phyloP scores from a whole-genome alignment of 1,284 basidiomycete genomes.

The Prillingera fragicola region DNA sequence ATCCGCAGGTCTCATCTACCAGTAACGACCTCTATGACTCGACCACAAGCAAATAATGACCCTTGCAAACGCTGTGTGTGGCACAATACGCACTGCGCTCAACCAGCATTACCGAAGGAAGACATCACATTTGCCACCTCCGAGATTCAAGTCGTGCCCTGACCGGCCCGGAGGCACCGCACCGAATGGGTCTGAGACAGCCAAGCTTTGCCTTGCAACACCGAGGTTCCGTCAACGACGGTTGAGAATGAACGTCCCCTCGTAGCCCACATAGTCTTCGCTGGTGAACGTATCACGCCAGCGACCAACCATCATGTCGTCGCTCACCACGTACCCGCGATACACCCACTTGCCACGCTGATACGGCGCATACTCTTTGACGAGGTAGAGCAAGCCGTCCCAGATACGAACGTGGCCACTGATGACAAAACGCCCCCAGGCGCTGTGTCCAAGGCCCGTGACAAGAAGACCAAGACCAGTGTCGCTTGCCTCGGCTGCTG shows the following conservation, averaged over 20 bases:
- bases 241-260: constrained; percentile 49
- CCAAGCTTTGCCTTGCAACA: no score
- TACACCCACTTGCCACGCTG: constrained; percentile 52
- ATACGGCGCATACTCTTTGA: constrained; percentile 50
- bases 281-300: constrained; percentile 49
- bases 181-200: no score
- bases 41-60: no score
- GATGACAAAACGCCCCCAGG: constrained; percentile 53
- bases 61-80: no score
- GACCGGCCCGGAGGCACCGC: no score
- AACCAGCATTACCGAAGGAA: no score
- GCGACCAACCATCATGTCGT: constrained; percentile 43
- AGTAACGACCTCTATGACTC: no score
- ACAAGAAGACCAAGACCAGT: constrained; percentile 48
- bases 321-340: constrained; percentile 48
- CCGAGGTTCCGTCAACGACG: no score
- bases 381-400: constrained; percentile 53
- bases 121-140: no score
- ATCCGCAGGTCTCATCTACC: no score
- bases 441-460: constrained; percentile 51
- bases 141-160: no score
- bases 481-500: constrained; percentile 19
- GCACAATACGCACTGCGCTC: no score
- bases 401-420: constrained; percentile 51
- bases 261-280: constrained; percentile 46